Evolutionary conservation across 1,139 yeast species (phyloP).

Genomic region (Entelexis sorbosivorans): DNA sequence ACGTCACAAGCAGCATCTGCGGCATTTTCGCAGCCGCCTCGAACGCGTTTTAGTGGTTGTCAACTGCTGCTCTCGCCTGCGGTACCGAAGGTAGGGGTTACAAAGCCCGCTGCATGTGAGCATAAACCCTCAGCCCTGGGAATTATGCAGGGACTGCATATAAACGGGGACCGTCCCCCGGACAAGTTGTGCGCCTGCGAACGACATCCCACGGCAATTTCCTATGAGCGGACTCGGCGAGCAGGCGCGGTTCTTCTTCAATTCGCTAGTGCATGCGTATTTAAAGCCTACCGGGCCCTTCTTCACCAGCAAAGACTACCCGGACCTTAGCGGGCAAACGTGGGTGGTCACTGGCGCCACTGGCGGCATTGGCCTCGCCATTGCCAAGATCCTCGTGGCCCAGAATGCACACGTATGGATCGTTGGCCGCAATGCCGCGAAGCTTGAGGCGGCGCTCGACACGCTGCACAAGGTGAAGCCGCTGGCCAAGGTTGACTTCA

Average conservation of each 20-base stretch:
- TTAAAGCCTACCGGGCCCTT: not conserved
- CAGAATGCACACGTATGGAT: slow-evolving; percentile 39
- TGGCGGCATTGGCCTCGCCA: slow-evolving; percentile 41
- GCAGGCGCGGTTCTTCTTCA: not conserved
- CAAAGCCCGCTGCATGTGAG: too few species aligned
- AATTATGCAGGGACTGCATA: too few species aligned
- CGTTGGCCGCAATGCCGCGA: slow-evolving; percentile 34
- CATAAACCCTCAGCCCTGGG: too few species aligned
- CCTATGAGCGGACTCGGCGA: not conserved
- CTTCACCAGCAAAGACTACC: slow-evolving; percentile 28
- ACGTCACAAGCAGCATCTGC: too few species aligned
- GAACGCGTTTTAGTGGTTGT: too few species aligned
- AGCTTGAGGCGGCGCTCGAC: slow-evolving; percentile 32
- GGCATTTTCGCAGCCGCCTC: too few species aligned
- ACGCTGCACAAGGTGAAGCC: slow-evolving; percentile 27
- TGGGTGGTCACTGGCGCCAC: slow-evolving; percentile 41
- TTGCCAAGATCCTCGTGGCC: slow-evolving; percentile 33
- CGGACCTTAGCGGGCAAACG: slow-evolving; percentile 36
- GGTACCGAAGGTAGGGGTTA: too few species aligned
- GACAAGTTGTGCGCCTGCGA: too few species aligned
- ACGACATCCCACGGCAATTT: not conserved
- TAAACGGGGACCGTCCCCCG: too few species aligned
- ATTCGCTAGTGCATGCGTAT: not conserved
- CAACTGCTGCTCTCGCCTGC: too few species aligned
- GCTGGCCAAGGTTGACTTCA: slow-evolving; percentile 24